Percentiles rank a stretch among this genome's conserved stretches.
Evolutionary conservation across 129 eudicot species (phyloP).

Genomic region (Chrysanthemum seticuspe): DNA sequence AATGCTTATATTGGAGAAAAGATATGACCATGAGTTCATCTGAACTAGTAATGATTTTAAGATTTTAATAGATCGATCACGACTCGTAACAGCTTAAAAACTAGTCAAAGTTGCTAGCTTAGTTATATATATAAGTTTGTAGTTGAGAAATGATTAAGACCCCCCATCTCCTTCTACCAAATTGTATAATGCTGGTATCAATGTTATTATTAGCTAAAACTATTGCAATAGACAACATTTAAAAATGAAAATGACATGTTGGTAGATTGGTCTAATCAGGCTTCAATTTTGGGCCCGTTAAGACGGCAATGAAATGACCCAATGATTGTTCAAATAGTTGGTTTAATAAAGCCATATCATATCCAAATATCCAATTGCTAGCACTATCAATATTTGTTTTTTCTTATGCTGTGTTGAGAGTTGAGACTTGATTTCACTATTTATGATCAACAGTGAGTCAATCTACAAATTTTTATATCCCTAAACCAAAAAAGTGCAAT

Average conservation of each 20-base stretch:
- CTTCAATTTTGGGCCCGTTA: neutral
- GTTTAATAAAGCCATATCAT: too few relatives aligned
- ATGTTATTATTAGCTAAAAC: neutral
- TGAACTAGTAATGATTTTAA: neutral
- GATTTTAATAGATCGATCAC: neutral
- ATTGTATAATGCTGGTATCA: neutral
- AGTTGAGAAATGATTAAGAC: neutral
- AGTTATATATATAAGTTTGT: neutral
- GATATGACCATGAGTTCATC: neutral
- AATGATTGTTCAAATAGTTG: neutral
- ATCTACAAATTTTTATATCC: too few relatives aligned
- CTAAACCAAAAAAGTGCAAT: too few relatives aligned
- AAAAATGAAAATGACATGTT: constrained; percentile 19
- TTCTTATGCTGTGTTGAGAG: too few relatives aligned
- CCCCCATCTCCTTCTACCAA: neutral
- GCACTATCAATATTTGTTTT: too few relatives aligned
- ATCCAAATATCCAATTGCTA: too few relatives aligned
- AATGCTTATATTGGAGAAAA: neutral
- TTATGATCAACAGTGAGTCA: too few relatives aligned
- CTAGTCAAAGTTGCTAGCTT: neutral
- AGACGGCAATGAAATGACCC: neutral
- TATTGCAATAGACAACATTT: constrained; percentile 5
- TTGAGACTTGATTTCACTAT: too few relatives aligned
- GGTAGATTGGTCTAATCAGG: constrained; percentile 10
- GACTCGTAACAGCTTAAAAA: neutral